These are phyloP conservation scores for Fusarium equiseti DNA, from an alignment of 2,329 filamentous ascomycete species.

Conservation along the genomic window DNA sequence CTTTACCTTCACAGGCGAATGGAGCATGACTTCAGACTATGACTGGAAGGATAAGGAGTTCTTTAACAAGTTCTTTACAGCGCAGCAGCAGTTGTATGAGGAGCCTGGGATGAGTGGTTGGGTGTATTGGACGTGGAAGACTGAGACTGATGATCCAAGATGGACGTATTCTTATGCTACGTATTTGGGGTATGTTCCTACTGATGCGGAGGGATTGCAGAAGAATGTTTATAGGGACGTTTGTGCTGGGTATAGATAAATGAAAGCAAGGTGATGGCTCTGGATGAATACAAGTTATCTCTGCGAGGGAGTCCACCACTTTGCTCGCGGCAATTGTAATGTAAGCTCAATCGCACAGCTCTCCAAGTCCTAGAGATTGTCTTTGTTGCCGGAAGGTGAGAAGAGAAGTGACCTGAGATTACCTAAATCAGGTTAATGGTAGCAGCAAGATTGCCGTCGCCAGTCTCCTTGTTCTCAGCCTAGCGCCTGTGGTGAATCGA, in stretches of 20 bases:
- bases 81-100: conserved; percentile 38
- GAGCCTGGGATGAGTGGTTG: conserved; percentile 33
- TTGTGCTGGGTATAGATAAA: conserved; percentile 20
- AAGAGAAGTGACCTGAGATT: too few species aligned
- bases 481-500: too few species aligned
- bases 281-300: too few species aligned
- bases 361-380: too few species aligned
- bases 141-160: conserved; percentile 28
- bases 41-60: conserved; percentile 31
- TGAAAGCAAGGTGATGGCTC: too few species aligned
- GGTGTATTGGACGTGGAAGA: conserved; percentile 41
- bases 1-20: conserved; percentile 34
- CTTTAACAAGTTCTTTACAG: conserved; percentile 35
- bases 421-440: too few species aligned
- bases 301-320: too few species aligned
- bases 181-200: conserved; percentile 24
- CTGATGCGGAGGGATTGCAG: conserved; percentile 28
- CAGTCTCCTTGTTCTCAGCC: too few species aligned
- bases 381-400: too few species aligned
- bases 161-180: conserved; percentile 40
- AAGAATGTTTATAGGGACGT: conserved; percentile 37
- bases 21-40: conserved; percentile 32
- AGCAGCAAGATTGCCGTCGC: too few species aligned
- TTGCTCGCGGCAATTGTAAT: too few species aligned
- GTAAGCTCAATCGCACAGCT: too few species aligned